Percentiles rank a stretch among this genome's conserved stretches.
Conservation (phyloP, 768 basidiomycete genomes). For the Suillus plorans region DNA sequence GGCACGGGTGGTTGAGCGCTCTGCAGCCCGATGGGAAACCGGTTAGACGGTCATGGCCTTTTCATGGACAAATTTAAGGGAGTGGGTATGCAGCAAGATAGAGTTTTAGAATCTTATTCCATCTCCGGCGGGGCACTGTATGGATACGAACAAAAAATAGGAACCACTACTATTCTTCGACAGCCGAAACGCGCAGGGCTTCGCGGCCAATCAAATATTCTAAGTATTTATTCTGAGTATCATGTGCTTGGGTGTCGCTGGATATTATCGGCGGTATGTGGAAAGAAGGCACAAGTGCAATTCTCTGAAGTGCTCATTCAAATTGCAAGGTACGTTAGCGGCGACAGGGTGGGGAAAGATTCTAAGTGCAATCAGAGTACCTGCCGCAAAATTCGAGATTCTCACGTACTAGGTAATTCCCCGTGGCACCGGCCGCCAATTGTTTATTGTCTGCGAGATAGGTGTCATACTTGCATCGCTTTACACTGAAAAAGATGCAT, state of each 20-base stretch:
- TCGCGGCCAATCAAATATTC: constrained; percentile 3
- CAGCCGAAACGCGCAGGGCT: not conserved
- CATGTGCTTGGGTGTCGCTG: not conserved
- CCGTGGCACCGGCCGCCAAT: not conserved
- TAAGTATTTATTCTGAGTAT: not conserved
- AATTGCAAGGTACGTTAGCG: constrained; percentile 1
- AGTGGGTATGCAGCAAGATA: constrained; percentile 23
- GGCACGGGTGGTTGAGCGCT: constrained; percentile 24
- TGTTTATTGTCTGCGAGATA: not conserved
- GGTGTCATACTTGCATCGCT: not conserved
- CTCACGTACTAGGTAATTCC: not conserved
- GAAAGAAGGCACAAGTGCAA: not conserved
- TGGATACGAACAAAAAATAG: constrained; percentile 5
- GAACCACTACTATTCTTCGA: not conserved
- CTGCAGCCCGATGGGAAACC: constrained; percentile 26
- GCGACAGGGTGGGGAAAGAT: constrained; percentile 2
- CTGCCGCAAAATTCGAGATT: not conserved
- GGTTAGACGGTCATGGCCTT: constrained; percentile 20
- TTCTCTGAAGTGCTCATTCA: not conserved
- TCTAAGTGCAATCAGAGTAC: not conserved
- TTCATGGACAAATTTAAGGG: constrained; percentile 19
- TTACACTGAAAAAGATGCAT: not conserved
- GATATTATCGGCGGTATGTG: not conserved
- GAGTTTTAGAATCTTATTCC: constrained; percentile 27
- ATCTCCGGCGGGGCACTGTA: constrained; percentile 8